Percentiles rank a stretch among this genome's conserved stretches.
Evolutionary conservation across 73 alveolate genomes (phyloP).

Genomic region (Paramecium sonneborni): DNA sequence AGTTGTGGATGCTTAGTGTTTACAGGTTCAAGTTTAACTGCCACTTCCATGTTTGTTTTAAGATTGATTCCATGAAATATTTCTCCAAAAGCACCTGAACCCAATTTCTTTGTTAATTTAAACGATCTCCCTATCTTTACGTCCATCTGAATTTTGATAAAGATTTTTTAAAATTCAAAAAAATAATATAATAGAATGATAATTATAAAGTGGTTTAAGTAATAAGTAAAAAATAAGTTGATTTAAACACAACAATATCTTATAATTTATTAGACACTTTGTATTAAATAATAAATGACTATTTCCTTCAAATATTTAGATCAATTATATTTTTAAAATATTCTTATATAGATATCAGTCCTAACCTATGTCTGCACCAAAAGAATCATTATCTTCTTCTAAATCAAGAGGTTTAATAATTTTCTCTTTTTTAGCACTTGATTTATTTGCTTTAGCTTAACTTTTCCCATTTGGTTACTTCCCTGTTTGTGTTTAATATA

Average conservation of each 20-base stretch:
- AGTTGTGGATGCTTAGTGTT: slow-evolving; percentile 72
- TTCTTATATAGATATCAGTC: slow-evolving; percentile 17
- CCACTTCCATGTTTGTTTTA: slow-evolving; percentile 68
- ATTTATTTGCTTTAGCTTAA: not conserved
- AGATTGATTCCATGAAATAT: slow-evolving; percentile 68
- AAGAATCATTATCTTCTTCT: slow-evolving; percentile 13
- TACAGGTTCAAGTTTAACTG: slow-evolving; percentile 71
- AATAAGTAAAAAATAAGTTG: not conserved
- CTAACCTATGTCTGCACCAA: slow-evolving; percentile 47
- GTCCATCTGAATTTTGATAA: slow-evolving; percentile 60
- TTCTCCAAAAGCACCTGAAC: slow-evolving; percentile 74
- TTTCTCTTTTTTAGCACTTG: not conserved
- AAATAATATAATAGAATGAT: not conserved
- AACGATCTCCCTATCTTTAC: slow-evolving; percentile 65
- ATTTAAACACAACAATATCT: not conserved
- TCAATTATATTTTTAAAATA: not conserved
- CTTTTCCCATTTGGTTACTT: not conserved
- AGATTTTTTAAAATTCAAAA: not conserved
- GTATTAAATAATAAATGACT: not conserved
- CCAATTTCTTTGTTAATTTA: slow-evolving; percentile 67
- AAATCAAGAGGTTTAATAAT: not conserved
- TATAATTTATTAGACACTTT: not conserved
- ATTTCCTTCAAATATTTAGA: not conserved
- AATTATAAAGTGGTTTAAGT: not conserved
- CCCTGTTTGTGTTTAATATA: slow-evolving; percentile 19